These are phyloP conservation scores for Penicillium sp. DNA, from an alignment of 2,329 filamentous ascomycete genomes.

Conservation along the genomic window DNA sequence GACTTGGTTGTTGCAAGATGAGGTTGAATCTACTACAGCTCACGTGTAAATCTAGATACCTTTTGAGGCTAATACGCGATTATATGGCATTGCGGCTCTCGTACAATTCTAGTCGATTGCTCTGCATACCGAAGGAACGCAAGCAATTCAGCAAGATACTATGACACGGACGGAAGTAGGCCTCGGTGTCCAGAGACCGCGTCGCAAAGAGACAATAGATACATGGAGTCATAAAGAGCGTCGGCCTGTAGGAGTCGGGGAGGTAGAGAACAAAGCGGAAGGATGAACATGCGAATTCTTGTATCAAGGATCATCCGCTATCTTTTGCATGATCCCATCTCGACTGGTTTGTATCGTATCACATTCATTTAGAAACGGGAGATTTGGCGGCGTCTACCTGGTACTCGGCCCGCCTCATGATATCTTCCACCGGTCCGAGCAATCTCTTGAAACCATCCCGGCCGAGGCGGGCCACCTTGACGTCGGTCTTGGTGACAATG, in stretches of 20 bases:
- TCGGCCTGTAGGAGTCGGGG: slow-evolving; percentile 8
- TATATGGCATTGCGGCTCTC: not conserved
- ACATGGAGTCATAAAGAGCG: slow-evolving; percentile 22
- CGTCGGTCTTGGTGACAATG: slow-evolving; percentile 73
- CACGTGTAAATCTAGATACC: too few species aligned
- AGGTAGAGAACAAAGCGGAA: slow-evolving; percentile 1
- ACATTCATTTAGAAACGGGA: slow-evolving; percentile 22
- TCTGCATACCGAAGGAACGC: slow-evolving; percentile 6
- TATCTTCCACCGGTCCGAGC: slow-evolving; percentile 85
- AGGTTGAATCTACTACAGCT: slow-evolving; percentile 7
- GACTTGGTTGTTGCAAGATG: slow-evolving; percentile 55
- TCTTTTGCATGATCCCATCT: not conserved
- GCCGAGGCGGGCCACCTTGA: slow-evolving; percentile 87
- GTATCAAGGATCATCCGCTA: not conserved
- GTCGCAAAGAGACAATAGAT: slow-evolving; percentile 16
- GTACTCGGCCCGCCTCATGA: slow-evolving; percentile 68
- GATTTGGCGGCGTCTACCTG: slow-evolving; percentile 28
- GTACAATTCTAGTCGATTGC: slow-evolving; percentile 16
- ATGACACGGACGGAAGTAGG: slow-evolving; percentile 21
- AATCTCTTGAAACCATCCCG: slow-evolving; percentile 93
- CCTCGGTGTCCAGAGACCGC: slow-evolving; percentile 12
- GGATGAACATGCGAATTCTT: not conserved
- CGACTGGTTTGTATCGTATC: slow-evolving; percentile 15
- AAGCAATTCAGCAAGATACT: slow-evolving; percentile 15
- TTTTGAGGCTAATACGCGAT: not conserved